Evolutionary conservation across 306 rosid species (phyloP), one percentile per base, ranked within the genome.

Genomic region (Cajanus cajan): DNA sequence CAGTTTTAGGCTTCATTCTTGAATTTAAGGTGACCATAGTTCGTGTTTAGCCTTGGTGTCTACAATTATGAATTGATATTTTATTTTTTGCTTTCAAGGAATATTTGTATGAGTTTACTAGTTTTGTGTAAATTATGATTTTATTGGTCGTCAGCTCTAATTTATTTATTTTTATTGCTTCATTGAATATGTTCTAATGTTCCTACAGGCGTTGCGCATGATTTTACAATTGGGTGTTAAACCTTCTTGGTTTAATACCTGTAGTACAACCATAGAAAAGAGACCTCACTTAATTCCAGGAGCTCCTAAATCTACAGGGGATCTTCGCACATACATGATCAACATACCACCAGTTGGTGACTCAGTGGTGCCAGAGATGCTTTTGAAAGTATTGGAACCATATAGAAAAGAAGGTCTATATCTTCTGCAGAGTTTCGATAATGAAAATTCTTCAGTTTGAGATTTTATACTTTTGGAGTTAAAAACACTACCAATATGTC

Each of bases 221-320:
- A 90, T 95, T 80, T 86, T 95, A 88, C 99, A 95, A 83, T 87
- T 93, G 83, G 97, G 99, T 48, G 97, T 95, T 83, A 89, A 86
- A 80, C 97, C 98, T 43, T 87, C 96, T 59, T 95, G 99, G 99
- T 95, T 94, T 87, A 94, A 94, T 85, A 94, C 97, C 48, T 79
- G 90, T 71, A 90, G 97, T 84, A 91, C 96, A 16, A 81, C 82
- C 76, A 68, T 95, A 70, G 80, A 82, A 41, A 93, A 89, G 90
- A 86, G 97, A 77, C 98, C 96, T 78, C 97, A 90, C 85, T 83
- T 70, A 47, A 80, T 90, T 80, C 93, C 98, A 31, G 97, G 94
- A 85, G 79, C 95, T 86, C 84, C 98, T 47, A 75, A 77, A 39
- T 82, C 88, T 37, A 68, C 71, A 2, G 93, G 87, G 61, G 99